Percentiles rank a stretch among this genome's conserved stretches.
Evolutionary conservation across 2,329 filamentous ascomycete species (phyloP).

Genomic region (Plectosphaerella plurivora): DNA sequence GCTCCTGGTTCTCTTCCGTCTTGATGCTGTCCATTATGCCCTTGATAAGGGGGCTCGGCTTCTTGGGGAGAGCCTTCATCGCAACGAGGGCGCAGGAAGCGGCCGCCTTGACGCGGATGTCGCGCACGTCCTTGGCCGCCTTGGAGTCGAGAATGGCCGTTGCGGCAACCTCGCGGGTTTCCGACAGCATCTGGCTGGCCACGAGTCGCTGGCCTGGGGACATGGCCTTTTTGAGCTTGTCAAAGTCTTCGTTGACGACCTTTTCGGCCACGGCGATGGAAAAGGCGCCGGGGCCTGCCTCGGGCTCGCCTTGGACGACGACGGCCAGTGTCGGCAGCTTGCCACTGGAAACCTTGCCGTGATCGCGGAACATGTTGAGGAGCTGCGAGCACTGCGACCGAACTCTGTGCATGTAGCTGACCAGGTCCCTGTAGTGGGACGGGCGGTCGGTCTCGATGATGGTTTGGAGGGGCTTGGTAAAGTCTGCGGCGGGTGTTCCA

Average conservation of each 20-base stretch:
- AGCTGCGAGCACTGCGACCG: conserved; percentile 89
- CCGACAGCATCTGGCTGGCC: conserved; percentile 71
- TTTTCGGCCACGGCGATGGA: conserved; percentile 84
- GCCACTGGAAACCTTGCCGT: conserved; percentile 71
- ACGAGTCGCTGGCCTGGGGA: conserved; percentile 84
- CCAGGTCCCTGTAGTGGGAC: conserved; percentile 79
- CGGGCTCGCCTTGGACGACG: conserved; percentile 87
- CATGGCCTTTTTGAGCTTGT: conserved; percentile 83
- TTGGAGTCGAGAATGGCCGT: conserved; percentile 76
- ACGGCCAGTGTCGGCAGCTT: conserved; percentile 80
- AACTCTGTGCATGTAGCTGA: conserved; percentile 83
- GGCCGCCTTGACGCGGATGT: conserved; percentile 80
- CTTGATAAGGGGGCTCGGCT: conserved; percentile 88
- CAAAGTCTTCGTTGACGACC: conserved; percentile 79
- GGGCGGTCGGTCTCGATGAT: conserved; percentile 82
- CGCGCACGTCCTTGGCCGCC: conserved; percentile 72
- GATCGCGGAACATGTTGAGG: conserved; percentile 85
- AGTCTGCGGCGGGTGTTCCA: conserved; percentile 46
- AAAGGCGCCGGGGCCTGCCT: conserved; percentile 90
- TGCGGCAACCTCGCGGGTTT: conserved; percentile 67
- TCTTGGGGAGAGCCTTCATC: conserved; percentile 86
- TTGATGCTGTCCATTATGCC: conserved; percentile 98
- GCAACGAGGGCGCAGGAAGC: conserved; percentile 85
- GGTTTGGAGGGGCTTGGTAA: conserved; percentile 61
- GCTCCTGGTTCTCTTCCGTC: conserved; percentile 82